Evolutionary conservation across 176 grass and related monocot species (phyloP).

Genomic region (Oryza glumipatula): DNA sequence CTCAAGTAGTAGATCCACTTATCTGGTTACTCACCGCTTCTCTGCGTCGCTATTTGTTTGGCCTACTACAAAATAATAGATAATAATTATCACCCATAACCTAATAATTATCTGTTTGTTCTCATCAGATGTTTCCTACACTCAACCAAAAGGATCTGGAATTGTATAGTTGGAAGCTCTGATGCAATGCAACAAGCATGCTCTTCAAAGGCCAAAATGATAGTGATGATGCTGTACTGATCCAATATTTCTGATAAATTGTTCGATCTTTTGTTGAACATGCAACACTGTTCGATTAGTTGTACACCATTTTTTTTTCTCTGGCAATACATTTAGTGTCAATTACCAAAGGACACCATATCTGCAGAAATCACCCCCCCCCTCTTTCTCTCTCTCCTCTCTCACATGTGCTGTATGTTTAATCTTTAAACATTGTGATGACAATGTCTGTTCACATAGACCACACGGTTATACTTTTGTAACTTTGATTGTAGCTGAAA

Average conservation of each 20-base stretch:
- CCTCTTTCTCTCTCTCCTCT: too few relatives aligned
- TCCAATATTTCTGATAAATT: conserved; percentile 17
- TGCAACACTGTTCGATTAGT: neutral
- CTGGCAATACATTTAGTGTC: neutral
- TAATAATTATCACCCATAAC: conserved; percentile 31
- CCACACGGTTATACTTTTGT: conserved; percentile 19
- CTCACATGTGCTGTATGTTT: neutral
- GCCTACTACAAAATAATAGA: conserved; percentile 14
- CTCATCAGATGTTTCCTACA: conserved; percentile 39
- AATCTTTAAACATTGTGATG: neutral
- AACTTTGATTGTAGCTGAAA: conserved; percentile 4
- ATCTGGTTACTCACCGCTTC: neutral
- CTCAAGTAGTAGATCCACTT: conserved; percentile 11
- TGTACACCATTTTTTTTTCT: conserved; percentile 1
- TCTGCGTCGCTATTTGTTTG: conserved; percentile 33
- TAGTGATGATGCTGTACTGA: neutral
- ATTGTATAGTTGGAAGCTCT: conserved; percentile 34
- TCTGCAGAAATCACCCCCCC: neutral
- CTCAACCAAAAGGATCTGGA: conserved; percentile 7
- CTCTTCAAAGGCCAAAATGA: neutral
- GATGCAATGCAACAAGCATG: neutral
- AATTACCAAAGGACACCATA: conserved; percentile 7
- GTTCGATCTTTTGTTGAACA: neutral
- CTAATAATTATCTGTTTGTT: conserved; percentile 32
- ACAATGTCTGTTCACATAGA: conserved; percentile 1